Base-by-base conservation (phyloP, 306 rosid genomes). In the Cucumis hystrix region DNA sequence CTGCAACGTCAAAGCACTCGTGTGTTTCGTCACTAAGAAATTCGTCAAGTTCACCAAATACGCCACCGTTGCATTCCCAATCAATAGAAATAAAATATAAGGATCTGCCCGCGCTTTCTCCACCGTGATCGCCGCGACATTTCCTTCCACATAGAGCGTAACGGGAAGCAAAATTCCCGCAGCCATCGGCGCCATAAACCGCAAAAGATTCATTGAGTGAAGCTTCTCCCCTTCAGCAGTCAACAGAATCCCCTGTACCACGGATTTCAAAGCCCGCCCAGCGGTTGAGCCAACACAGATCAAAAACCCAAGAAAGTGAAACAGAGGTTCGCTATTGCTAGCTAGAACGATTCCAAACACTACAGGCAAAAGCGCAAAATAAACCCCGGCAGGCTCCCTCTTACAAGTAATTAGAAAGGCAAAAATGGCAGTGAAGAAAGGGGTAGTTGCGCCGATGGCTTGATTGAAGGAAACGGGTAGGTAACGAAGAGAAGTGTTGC, bases 361-460 rank as follows among this genome's bases (percentile, higher is more conserved):
- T 0, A 94, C 98, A 5, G 98, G 98, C 12, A 94, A 37, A 0
- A 94, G 84, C 0, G 98, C 96, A 3, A 84, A 64, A 79, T 94
- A 94, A 13, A 92, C 96, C 75, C 83, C 96, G 0, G 76, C 97
- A 0, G 93, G 76, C 58, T 94, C 98, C 9, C 88, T 90, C 70
- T 88, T 92, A 37, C 97, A 92, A 4, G 93, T 94, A 23, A 94
- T 90, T 0, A 92, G 0, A 72, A 86, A 94, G 0, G 98, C 96
- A 58, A 94, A 90, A 14, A 94, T 80, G 0, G 97, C 98, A 0
- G 98, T 94, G 83, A 94, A 94, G 35, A 94, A 94, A 0, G 98
- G 98, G 0, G 97, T 92, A 0, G 98, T 94, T 1, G 98, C 98
- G 14, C 98, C 97, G 62, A 94, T 87, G 0, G 98, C 98, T 45